Evolutionary conservation across 2,329 filamentous ascomycete species (phyloP).

Genomic region (Capronia coronata): DNA sequence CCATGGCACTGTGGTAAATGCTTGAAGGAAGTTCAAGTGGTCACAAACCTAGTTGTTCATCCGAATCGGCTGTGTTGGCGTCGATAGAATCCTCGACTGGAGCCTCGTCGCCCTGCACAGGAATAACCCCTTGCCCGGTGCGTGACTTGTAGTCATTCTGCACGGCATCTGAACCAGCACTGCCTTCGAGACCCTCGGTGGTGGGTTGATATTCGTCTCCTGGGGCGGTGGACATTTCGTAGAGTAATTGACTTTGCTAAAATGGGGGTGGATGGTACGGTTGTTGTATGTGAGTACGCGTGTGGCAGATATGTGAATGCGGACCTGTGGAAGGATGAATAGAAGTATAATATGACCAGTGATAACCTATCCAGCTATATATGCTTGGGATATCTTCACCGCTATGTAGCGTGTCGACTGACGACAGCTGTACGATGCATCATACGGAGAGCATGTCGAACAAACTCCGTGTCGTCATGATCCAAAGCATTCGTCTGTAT

Average conservation of each 20-base stretch:
- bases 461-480: constrained; percentile 10
- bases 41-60: constrained; percentile 42
- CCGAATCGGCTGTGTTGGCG: constrained; percentile 41
- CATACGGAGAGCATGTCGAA: too few species aligned
- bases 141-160: constrained; percentile 46
- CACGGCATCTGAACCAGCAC: constrained; percentile 17
- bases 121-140: constrained; percentile 42
- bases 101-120: constrained; percentile 44
- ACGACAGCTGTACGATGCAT: too few species aligned
- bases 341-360: neutral
- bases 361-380: too few species aligned
- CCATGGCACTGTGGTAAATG: too few species aligned
- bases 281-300: too few species aligned
- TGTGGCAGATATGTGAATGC: too few species aligned
- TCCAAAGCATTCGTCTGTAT: neutral
- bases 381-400: too few species aligned
- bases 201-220: constrained; percentile 17
- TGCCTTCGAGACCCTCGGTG: constrained; percentile 13
- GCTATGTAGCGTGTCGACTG: too few species aligned
- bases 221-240: constrained; percentile 19
- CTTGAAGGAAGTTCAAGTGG: too few species aligned
- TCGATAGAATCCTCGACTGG: constrained; percentile 43
- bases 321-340: neutral
- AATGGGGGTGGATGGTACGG: neutral
- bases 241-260: neutral